phyloP scores from a whole-genome alignment of 331 rosid genomes.

The Dryas integrifolia region DNA sequence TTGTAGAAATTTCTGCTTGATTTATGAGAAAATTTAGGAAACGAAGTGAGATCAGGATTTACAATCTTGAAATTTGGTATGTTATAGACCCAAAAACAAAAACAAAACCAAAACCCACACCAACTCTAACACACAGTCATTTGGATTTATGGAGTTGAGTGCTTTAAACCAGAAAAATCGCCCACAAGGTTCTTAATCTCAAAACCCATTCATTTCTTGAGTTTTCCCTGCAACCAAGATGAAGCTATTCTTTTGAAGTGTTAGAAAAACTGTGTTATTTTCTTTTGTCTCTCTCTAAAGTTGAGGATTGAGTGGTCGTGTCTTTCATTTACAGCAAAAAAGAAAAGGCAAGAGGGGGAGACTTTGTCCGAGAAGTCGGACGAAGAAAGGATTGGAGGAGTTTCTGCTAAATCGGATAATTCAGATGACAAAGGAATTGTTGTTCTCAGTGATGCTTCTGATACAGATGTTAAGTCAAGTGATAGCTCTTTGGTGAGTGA shows the following conservation, averaged over 20 bases:
- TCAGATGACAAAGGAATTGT: conserved; percentile 48
- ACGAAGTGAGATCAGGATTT: background rate
- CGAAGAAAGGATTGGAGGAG: conserved; percentile 53
- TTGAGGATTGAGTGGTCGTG: conserved; percentile 26
- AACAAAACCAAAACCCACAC: background rate
- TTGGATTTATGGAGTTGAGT: conserved; percentile 7
- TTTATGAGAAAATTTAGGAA: background rate
- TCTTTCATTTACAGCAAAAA: conserved; percentile 57
- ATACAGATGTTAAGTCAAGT: conserved; percentile 46
- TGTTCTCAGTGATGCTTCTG: conserved; percentile 48
- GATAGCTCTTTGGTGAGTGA: conserved; percentile 36
- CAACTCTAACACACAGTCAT: background rate
- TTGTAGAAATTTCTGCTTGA: background rate
- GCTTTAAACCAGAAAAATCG: background rate
- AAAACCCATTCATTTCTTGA: background rate
- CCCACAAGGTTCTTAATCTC: conserved; percentile 1
- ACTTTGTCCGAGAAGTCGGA: conserved; percentile 57
- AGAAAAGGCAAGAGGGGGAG: conserved; percentile 53
- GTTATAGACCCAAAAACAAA: background rate
- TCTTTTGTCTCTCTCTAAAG: background rate
- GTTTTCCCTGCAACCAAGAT: background rate
- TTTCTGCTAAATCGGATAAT: conserved; percentile 44
- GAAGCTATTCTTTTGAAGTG: background rate
- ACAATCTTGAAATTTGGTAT: background rate
- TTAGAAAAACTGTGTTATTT: background rate